These are phyloP conservation scores for Echinochloa phyllopogon DNA, from an alignment of 176 grass and related monocot species.

Conservation along the genomic window DNA sequence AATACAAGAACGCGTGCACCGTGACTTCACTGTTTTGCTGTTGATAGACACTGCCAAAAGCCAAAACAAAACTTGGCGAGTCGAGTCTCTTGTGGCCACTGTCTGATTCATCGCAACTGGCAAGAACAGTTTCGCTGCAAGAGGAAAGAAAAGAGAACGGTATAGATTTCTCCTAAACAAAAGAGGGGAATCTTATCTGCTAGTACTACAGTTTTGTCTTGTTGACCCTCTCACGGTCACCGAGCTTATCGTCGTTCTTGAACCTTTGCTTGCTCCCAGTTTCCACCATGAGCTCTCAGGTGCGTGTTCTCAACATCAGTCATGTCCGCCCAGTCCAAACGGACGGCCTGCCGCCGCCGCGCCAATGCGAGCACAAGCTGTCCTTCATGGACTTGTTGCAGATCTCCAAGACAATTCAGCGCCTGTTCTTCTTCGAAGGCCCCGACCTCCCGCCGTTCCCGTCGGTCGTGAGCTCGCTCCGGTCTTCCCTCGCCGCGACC, in stretches of 20 bases:
- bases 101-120: no score
- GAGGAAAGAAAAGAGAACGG: no score
- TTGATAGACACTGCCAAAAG: no score
- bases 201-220: neutral
- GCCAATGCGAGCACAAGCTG: neutral
- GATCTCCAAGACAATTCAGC: slow-evolving; percentile 10
- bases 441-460: slow-evolving; percentile 13
- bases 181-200: no score
- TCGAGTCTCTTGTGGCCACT: no score
- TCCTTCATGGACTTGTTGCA: slow-evolving; percentile 9
- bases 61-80: no score
- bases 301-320: slow-evolving; percentile 1
- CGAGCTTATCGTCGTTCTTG: neutral
- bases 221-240: neutral
- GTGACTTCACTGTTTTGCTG: no score
- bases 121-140: no score
- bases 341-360: neutral
- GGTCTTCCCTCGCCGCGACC: slow-evolving; percentile 32
- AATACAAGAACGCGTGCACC: no score
- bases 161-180: no score
- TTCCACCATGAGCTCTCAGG: slow-evolving; percentile 6
- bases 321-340: slow-evolving; percentile 15
- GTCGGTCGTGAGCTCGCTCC: slow-evolving; percentile 6
- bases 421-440: slow-evolving; percentile 46
- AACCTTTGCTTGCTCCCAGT: neutral